Conservation (phyloP, 371 early-diverging fungal species). For the Fennellomyces sp. region DNA sequence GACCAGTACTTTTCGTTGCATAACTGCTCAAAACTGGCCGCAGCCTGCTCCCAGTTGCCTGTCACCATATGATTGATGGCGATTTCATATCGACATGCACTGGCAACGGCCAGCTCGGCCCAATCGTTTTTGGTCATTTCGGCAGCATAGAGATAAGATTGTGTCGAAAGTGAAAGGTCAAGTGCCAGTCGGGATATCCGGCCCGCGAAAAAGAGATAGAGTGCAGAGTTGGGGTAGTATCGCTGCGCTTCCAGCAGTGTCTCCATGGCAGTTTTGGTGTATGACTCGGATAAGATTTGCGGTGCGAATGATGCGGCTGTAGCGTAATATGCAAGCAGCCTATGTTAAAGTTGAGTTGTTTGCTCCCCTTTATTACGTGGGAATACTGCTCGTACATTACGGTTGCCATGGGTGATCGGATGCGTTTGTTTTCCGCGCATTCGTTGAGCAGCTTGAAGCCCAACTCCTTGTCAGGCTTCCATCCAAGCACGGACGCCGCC, state of each 20-base stretch:
- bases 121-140: slow-evolving; percentile 43
- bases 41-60: slow-evolving; percentile 57
- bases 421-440: slow-evolving; percentile 47
- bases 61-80: slow-evolving; percentile 59
- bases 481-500: slow-evolving; percentile 54
- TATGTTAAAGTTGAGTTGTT: slow-evolving; percentile 10
- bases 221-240: slow-evolving; percentile 57
- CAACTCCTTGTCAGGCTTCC: slow-evolving; percentile 59
- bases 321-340: slow-evolving; percentile 43
- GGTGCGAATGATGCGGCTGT: slow-evolving; percentile 35
- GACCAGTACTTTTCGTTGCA: slow-evolving; percentile 63
- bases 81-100: slow-evolving; percentile 58
- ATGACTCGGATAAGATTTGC: slow-evolving; percentile 31
- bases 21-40: slow-evolving; percentile 46
- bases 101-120: slow-evolving; percentile 52
- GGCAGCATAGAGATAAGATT: slow-evolving; percentile 48
- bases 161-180: slow-evolving; percentile 53
- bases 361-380: too few relatives aligned
- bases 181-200: slow-evolving; percentile 49
- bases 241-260: slow-evolving; percentile 53
- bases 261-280: slow-evolving; percentile 54
- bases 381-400: slow-evolving; percentile 37
- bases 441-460: slow-evolving; percentile 59
- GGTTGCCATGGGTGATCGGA: slow-evolving; percentile 60
- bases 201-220: slow-evolving; percentile 61